Percentiles rank a stretch among this genome's conserved stretches.
phyloP scores from a whole-genome alignment of 2,329 filamentous ascomycete genomes.

The Stagonosporopsis chrysanthemi region DNA sequence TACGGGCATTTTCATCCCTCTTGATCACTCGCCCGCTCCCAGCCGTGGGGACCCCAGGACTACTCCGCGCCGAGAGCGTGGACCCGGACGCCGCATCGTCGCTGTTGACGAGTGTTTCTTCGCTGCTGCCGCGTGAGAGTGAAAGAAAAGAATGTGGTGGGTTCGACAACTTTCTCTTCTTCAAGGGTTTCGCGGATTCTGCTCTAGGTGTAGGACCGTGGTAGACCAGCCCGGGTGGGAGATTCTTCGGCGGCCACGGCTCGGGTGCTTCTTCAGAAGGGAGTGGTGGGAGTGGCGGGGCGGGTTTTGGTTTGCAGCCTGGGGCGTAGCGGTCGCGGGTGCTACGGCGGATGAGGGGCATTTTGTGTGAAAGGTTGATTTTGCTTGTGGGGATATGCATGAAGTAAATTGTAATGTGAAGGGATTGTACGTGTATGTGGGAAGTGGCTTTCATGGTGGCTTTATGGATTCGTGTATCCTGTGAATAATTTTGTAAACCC shows the following conservation, averaged over 20 bases:
- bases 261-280: neutral
- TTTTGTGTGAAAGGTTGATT: neutral
- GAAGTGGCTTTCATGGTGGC: neutral
- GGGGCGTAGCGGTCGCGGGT: neutral
- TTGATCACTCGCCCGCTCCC: neutral
- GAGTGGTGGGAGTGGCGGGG: neutral
- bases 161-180: too few relatives aligned
- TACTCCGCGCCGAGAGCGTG: neutral
- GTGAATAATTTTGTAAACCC: neutral
- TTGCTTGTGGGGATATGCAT: neutral
- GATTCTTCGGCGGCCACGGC: neutral
- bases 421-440: too few relatives aligned
- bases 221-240: neutral
- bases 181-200: neutral
- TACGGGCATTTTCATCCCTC: neutral
- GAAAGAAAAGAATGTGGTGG: neutral
- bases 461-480: neutral
- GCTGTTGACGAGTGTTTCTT: neutral
- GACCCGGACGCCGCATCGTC: neutral
- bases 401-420: neutral
- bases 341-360: neutral
- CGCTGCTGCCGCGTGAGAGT: neutral
- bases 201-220: neutral
- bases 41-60: neutral
- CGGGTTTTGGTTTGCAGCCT: neutral